Percentiles rank a stretch among this genome's conserved stretches.
Conservation (phyloP, 768 basidiomycete genomes). For the Lactarius vividus region DNA sequence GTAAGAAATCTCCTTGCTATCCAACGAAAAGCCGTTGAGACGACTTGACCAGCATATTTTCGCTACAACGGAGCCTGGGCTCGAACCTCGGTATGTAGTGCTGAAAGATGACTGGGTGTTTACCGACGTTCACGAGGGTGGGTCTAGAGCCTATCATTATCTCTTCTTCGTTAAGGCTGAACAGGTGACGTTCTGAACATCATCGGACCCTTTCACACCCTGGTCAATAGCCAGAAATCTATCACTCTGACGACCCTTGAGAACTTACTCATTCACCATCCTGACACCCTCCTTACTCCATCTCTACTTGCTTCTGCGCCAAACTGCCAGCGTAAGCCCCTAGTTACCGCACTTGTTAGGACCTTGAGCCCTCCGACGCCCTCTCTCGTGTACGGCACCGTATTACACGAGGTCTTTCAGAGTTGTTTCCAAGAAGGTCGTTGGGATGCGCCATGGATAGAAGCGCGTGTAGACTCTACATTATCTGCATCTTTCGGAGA, state of each 20-base stretch:
- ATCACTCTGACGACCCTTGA: conserved; percentile 61
- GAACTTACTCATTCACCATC: conserved; percentile 83
- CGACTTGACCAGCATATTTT: conserved; percentile 44
- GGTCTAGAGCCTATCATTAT: background rate
- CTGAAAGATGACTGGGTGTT: conserved; percentile 78
- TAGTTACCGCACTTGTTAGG: conserved; percentile 66
- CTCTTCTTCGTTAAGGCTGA: background rate
- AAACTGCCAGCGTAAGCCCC: conserved; percentile 80
- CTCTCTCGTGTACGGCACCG: conserved; percentile 84
- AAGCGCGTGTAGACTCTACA: conserved; percentile 54
- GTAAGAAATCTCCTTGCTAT: conserved; percentile 6
- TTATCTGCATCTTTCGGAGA: conserved; percentile 55
- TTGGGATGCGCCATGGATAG: conserved; percentile 66
- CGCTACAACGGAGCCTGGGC: conserved; percentile 43
- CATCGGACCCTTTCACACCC: conserved; percentile 47
- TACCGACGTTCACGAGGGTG: conserved; percentile 61
- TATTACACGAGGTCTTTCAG: conserved; percentile 92
- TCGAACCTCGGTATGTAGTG: conserved; percentile 48
- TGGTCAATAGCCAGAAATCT: conserved; percentile 27
- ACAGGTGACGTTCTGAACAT: conserved; percentile 81
- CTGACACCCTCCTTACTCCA: conserved; percentile 88
- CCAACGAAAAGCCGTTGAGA: background rate
- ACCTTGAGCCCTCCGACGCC: conserved; percentile 60
- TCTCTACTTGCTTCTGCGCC: conserved; percentile 83
- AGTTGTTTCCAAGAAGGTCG: conserved; percentile 56